phyloP scores from a whole-genome alignment of 2,329 filamentous ascomycete genomes.

The Bipolaris gigantea region DNA sequence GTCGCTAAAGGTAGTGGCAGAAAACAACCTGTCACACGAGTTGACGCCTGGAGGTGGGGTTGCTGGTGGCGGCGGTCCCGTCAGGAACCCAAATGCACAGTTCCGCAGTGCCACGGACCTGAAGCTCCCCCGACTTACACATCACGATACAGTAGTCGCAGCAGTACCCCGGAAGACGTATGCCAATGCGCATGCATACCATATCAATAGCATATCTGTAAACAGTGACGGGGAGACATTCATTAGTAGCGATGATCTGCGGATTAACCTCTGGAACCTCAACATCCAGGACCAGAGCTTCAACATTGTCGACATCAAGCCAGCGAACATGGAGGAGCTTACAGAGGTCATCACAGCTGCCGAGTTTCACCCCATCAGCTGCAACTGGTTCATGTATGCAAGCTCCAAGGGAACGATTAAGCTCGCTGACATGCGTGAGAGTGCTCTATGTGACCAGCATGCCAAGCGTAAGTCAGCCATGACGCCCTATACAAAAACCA shows the following conservation, averaged over 20 bases:
- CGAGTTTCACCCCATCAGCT: slow-evolving; percentile 94
- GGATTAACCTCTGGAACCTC: slow-evolving; percentile 98
- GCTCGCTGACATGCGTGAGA: slow-evolving; percentile 96
- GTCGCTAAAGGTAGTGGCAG: slow-evolving; percentile 96
- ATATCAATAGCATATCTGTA: slow-evolving; percentile 99
- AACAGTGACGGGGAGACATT: slow-evolving; percentile 99
- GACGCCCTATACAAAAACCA: not conserved
- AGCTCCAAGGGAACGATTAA: slow-evolving; percentile 99
- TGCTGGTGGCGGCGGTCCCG: slow-evolving; percentile 75
- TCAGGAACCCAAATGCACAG: slow-evolving; percentile 70
- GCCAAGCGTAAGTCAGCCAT: slow-evolving; percentile 76
- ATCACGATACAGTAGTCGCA: slow-evolving; percentile 97
- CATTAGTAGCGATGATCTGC: slow-evolving; percentile 95
- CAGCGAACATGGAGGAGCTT: slow-evolving; percentile 98
- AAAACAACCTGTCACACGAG: slow-evolving; percentile 97
- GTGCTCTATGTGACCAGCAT: slow-evolving; percentile 92
- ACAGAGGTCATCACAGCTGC: slow-evolving; percentile 98
- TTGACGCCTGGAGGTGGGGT: slow-evolving; percentile 73
- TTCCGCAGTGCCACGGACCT: slow-evolving; percentile 82
- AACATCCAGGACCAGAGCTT: slow-evolving; percentile 99
- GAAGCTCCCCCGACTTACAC: slow-evolving; percentile 92
- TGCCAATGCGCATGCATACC: slow-evolving; percentile 97
- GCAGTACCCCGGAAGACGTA: slow-evolving; percentile 95
- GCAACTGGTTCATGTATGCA: slow-evolving; percentile 99
- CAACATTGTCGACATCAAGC: slow-evolving; percentile 99